Conservation (phyloP, 78 protist genomes). For the Polysphondylium violaceum region DNA sequence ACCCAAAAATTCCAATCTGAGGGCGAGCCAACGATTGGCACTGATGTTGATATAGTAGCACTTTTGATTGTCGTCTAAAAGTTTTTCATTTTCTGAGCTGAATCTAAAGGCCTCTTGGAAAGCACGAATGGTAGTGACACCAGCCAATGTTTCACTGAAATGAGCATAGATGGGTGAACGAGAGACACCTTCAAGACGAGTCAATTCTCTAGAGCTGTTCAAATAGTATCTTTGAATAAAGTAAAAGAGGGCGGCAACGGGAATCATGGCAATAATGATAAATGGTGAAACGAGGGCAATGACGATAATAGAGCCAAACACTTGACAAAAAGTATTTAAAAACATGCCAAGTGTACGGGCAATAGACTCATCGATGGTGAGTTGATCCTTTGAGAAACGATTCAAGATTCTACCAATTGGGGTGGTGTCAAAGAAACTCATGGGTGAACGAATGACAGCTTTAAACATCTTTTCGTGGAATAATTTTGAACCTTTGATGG, state of each 20-base stretch:
- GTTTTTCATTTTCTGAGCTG: conserved; percentile 13
- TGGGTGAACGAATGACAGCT: conserved; percentile 92
- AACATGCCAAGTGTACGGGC: conserved; percentile 61
- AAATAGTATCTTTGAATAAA: conserved; percentile 86
- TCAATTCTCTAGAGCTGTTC: conserved; percentile 86
- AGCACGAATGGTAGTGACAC: conserved; percentile 95
- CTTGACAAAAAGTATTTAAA: conserved; percentile 76
- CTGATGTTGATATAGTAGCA: conserved; percentile 65
- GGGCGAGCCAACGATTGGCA: conserved; percentile 89
- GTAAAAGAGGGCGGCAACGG: conserved; percentile 82
- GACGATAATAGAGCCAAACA: conserved; percentile 56
- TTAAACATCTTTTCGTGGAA: conserved; percentile 77
- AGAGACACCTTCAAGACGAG: conserved; percentile 90
- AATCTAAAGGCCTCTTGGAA: conserved; percentile 48
- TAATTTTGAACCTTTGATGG: conserved; percentile 57
- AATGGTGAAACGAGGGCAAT: conserved; percentile 75
- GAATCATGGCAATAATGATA: conserved; percentile 75
- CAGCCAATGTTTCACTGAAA: conserved; percentile 93
- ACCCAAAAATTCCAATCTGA: conserved; percentile 89
- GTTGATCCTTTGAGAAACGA: conserved; percentile 93
- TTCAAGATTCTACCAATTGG: conserved; percentile 96
- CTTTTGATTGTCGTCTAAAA: conserved; percentile 73
- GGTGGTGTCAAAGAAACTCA: conserved; percentile 96
- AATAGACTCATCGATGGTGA: conserved; percentile 86
- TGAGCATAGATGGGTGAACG: conserved; percentile 93